Percentiles rank a stretch among this genome's conserved stretches.
phyloP scores from a whole-genome alignment of 495 filamentous ascomycete genomes.

The Penicillium verhagenii region DNA sequence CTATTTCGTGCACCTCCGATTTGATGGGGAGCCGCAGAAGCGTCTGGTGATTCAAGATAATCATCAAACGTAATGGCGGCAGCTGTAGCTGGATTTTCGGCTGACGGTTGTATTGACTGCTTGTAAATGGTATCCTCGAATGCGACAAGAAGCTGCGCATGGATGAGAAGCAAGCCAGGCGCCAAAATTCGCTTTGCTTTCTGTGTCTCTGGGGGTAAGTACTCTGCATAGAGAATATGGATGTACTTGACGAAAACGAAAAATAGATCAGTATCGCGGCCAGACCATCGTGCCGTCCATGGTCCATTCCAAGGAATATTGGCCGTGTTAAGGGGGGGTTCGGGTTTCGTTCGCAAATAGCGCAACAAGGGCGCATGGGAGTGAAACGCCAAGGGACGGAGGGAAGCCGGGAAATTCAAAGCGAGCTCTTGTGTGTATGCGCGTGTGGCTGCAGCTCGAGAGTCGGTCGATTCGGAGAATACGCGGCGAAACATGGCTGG shows the following conservation, averaged over 20 bases:
- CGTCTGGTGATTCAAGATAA: slow-evolving; percentile 67
- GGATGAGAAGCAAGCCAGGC: slow-evolving; percentile 79
- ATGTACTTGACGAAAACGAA: slow-evolving; percentile 94
- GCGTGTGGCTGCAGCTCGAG: slow-evolving; percentile 36
- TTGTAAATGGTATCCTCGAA: slow-evolving; percentile 86
- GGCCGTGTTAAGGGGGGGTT: slow-evolving; percentile 64
- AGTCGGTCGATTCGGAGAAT: slow-evolving; percentile 60
- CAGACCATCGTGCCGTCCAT: slow-evolving; percentile 85
- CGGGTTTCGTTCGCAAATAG: slow-evolving; percentile 65
- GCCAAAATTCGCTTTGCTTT: slow-evolving; percentile 62
- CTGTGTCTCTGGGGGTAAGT: slow-evolving; percentile 65
- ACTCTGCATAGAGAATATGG: slow-evolving; percentile 78
- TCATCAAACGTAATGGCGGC: slow-evolving; percentile 75
- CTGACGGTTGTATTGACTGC: slow-evolving; percentile 47
- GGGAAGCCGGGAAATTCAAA: slow-evolving; percentile 66
- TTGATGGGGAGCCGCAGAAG: slow-evolving; percentile 60
- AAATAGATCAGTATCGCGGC: slow-evolving; percentile 87
- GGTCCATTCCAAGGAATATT: slow-evolving; percentile 82
- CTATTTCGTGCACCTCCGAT: slow-evolving; percentile 61
- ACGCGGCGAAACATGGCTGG: slow-evolving; percentile 66
- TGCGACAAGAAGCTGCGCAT: slow-evolving; percentile 79
- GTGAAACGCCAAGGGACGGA: slow-evolving; percentile 71
- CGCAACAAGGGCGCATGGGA: slow-evolving; percentile 61
- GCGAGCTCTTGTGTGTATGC: slow-evolving; percentile 56
- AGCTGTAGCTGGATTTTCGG: slow-evolving; percentile 54